Conservation (phyloP, 495 filamentous ascomycete genomes). For the Penicillium lagena region DNA sequence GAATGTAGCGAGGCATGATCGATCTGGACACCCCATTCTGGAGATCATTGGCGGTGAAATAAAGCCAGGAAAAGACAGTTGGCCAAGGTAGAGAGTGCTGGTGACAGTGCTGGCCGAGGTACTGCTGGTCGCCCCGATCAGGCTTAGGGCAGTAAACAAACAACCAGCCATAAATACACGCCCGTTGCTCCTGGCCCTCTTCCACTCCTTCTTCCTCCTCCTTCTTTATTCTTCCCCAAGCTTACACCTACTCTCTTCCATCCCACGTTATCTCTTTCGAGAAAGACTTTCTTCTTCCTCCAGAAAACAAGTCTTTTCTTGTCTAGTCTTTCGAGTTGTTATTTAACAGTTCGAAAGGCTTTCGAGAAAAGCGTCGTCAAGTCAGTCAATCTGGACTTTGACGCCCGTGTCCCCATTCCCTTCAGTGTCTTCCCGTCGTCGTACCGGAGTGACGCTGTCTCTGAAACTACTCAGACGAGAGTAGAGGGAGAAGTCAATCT, state of each 20-base stretch:
- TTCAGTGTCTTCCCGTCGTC: constrained; percentile 99
- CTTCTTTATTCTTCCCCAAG: constrained; percentile 15
- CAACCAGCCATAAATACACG: constrained; percentile 14
- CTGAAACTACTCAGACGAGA: constrained; percentile 68
- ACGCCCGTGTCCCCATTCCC: constrained; percentile 97
- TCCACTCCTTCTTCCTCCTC: constrained; percentile 7
- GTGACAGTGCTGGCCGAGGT: too few relatives aligned
- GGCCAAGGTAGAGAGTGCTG: too few relatives aligned
- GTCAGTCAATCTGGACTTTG: constrained; percentile 99
- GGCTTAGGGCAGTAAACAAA: constrained; percentile 17
- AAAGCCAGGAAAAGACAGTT: too few relatives aligned
- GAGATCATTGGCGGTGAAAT: too few relatives aligned
- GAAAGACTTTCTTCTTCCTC: constrained; percentile 38
- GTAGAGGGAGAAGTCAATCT: constrained; percentile 87
- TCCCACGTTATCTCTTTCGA: constrained; percentile 15
- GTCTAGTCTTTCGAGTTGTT: constrained; percentile 85
- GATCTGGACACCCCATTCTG: too few relatives aligned
- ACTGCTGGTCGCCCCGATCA: constrained; percentile 1
- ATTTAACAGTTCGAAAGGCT: constrained; percentile 76
- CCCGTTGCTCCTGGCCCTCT: constrained; percentile 4
- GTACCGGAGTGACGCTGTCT: constrained; percentile 87
- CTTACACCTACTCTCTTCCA: constrained; percentile 17
- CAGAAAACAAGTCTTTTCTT: constrained; percentile 62
- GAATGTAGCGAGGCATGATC: too few relatives aligned
- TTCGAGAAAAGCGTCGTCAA: constrained; percentile 82